Evolutionary conservation across 345 rosid species (phyloP), one percentile per base, ranked within the genome.

Genomic region (Populus tremula): DNA sequence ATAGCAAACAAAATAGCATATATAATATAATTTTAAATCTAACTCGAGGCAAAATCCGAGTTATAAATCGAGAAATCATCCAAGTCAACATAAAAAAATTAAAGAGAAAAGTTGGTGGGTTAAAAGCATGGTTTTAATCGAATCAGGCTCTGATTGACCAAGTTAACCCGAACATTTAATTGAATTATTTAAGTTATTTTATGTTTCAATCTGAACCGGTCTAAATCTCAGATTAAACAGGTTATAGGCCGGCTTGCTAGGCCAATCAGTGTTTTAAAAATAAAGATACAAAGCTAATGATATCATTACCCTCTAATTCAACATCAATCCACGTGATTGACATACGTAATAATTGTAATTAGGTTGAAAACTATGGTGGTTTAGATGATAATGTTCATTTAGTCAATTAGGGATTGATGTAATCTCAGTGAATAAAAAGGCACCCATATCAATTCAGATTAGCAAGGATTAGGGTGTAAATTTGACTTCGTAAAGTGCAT

Each of bases 401-500:
- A 36, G 23, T 82, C 69, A 56, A 72, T 69, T 23, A 23, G 67
- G 70, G 53, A 73, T 53, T 20, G 76, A 35, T 63, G 39, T 50
- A 36, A 76, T 81, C 73, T 82, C 65, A 36, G 8, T 54, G 77
- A 75, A 68, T 69, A 77, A 47, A 35, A 78, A 50, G 54, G 65
- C 74, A 78, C 59, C 20, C 16, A 29, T 67, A 2, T 31, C 11
- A 69, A 23, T 79, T 74, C 53, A 78, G 76, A 70, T 16, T 27
- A 39, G 73, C 16, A 74, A 71, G 38, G 81, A 76, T 66, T n/a
- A 20, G 80, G 33, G 35, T 41, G 78, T 33, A 56, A 41, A 54
- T 79, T 86, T 86, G 84, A 86, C 86, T 70, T 86, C 68, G 10
- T 63, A 61, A 71, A 70, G 61, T 43, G 79, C 70, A 71, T 27